Base-by-base conservation (phyloP, 1,139 yeast species). In the Geotrichum candidum region DNA sequence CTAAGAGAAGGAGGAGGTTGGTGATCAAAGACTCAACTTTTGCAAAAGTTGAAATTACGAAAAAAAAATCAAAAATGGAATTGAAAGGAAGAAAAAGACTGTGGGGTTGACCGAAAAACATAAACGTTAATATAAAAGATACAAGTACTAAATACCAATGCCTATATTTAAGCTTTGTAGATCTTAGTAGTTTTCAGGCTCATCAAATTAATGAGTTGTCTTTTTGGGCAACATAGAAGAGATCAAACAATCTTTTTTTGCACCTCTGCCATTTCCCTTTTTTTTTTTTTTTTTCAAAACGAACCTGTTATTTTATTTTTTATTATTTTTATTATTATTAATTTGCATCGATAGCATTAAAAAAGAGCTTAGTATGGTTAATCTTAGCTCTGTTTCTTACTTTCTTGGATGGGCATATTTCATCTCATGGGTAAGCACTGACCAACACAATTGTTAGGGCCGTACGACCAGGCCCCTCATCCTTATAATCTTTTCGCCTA, bases 371-470 rank as follows among this genome's bases (percentile, higher is more conserved):
- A 53, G 27, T 13, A 61, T 61, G 64, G 45, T 50, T 9, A 61
- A 59, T 22, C 51, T 59, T 52, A 59, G 53, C 33, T 41, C 58
- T 3, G 31, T 70, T 1, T 70, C 73, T 25, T 60, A 62, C 35
- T 25, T 68, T 23, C 58, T 71, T n/a, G 74, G 74, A 23, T 72
- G 74, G 74, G 60, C 67, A 18, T 71, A 72, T 57, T 70, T 71
- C 35, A 53, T 67, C 10, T 65, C 69, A 53, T 71, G 74, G 73
- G 72, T 69, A 62, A 22, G 71, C 58, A n/a, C 22, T 23, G 31
- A 53, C 22, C 45, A 3, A n/a, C 48, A 9, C 54, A 25, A 22
- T 38, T 45, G 29, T 2, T 54, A 25, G 55, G 6, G 13, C 48
- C 35, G 51, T 25, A 4, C 27, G 27, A 25, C 27, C 5, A 25